Base-by-base conservation (phyloP, 2,329 filamentous ascomycete genomes). In the Neonectria hederae region DNA sequence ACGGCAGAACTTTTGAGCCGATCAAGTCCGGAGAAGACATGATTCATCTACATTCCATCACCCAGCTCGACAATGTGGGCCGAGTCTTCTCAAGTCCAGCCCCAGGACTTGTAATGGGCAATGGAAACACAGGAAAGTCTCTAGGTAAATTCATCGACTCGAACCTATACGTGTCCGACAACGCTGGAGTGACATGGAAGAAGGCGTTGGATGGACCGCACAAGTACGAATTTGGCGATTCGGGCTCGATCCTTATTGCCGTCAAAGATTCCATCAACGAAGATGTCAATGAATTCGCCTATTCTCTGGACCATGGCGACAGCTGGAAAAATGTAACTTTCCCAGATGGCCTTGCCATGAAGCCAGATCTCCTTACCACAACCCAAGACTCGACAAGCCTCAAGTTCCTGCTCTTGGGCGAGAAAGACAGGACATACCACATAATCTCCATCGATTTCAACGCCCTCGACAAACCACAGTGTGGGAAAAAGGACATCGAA, bases 141-240 rank as follows among this genome's bases (percentile, higher is more conserved):
- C 84, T 99, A 7, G 86, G 89, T 65, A 79, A 84, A 7, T 95
- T 94, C 74, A 82, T 83, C 4, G 87, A 97, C 10, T 90, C 93
- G 13, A 88, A 92, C 76, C 86, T 97, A 1, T 98, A 90, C 75
- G 89, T 98, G 26, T 99, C 96, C 0, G 92, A 97, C 74, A 89
- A 98, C 78, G 95, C 94, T 21, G 96, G 96, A 43, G 81, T 93
- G 65, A 94, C 89, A 1, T 99, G 97, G 96, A 87, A 83, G 40
- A 83, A 89, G 75, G 87, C 90, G 0, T 84, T 92, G 5, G 84
- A 94, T 17, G 92, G 93, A 21, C 92, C 94, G 13, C 94, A 98
- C 81, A 96, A 97, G 77, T 99, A 97, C 78, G 94, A 97, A 75
- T 97, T 98, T 77, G 96, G 96, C 57, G 95, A 97, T 72, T 91